A percentile compares a stretch with the other conserved stretches of the same genome.
Evolutionary conservation across 805 yeast genomes (phyloP).

Genomic region (Ascoidea rubescens): DNA sequence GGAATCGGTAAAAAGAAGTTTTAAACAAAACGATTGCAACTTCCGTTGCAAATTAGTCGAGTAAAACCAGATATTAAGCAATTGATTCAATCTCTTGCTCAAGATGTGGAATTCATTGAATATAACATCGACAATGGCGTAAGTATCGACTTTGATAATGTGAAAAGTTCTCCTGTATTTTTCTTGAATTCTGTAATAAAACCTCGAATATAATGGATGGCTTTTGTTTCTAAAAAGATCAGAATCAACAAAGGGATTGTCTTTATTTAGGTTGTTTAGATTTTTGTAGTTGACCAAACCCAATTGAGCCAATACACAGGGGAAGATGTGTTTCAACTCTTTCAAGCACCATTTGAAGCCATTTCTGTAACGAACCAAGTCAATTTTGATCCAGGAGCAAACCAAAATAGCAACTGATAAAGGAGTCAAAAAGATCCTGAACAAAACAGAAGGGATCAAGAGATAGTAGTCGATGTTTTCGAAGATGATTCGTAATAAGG

Average conservation of each 20-base stretch:
- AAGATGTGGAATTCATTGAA: neutral
- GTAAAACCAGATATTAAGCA: conserved; percentile 4
- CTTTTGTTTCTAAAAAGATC: neutral
- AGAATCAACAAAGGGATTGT: neutral
- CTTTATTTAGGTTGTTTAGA: conserved; percentile 2
- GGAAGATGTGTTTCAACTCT: conserved; percentile 9
- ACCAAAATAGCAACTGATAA: conserved; percentile 1
- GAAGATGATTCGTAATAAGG: conserved; percentile 8
- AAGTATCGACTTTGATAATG: conserved; percentile 2
- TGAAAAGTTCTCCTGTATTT: conserved; percentile 4
- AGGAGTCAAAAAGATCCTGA: conserved; percentile 4
- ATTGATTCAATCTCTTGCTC: conserved; percentile 1
- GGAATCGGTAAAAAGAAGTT: neutral
- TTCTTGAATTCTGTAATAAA: conserved; percentile 1
- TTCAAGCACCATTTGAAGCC: neutral
- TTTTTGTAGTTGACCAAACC: conserved; percentile 7
- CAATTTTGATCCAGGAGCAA: conserved; percentile 4
- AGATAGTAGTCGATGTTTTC: conserved; percentile 4
- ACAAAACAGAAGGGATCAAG: neutral
- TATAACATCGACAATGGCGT: neutral
- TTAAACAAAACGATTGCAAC: neutral
- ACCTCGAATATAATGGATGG: neutral
- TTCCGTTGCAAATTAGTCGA: conserved; percentile 1
- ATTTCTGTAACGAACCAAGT: neutral
- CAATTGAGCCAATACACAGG: conserved; percentile 9